Conservation (phyloP, 2,329 filamentous ascomycete genomes). For the Cytospora piceae region DNA sequence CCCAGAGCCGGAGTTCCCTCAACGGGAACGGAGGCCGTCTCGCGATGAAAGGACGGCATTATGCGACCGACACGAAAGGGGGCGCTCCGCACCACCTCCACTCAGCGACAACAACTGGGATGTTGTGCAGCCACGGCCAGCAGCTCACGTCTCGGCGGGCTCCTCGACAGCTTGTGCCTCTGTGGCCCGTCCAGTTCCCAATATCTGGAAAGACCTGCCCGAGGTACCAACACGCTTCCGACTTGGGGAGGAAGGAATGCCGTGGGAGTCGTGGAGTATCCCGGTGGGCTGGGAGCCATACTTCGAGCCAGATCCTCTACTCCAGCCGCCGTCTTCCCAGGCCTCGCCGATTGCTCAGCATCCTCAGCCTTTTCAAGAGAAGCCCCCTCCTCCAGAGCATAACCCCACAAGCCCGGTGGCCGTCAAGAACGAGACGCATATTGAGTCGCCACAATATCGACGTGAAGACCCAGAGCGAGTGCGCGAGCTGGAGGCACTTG, state of each 20-base stretch:
- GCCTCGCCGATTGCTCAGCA: conserved; percentile 13
- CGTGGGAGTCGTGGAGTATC: conserved; percentile 48
- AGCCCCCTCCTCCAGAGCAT: not conserved
- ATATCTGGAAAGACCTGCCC: conserved; percentile 50
- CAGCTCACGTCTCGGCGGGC: conserved; percentile 38
- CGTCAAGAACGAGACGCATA: conserved; percentile 34
- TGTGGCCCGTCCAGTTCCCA: conserved; percentile 30
- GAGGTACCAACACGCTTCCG: conserved; percentile 44
- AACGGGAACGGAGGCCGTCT: conserved; percentile 34
- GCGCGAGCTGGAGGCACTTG: conserved; percentile 52
- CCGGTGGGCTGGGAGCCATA: conserved; percentile 39
- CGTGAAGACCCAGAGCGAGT: conserved; percentile 42
- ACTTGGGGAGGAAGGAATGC: conserved; percentile 52
- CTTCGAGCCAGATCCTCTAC: conserved; percentile 37
- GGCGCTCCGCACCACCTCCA: conserved; percentile 54
- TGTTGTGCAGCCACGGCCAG: conserved; percentile 37
- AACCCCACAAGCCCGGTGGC: conserved; percentile 32
- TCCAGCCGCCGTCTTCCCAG: conserved; percentile 31
- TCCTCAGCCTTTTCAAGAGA: not conserved
- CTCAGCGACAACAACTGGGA: conserved; percentile 54
- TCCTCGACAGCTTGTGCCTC: conserved; percentile 30
- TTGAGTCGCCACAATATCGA: conserved; percentile 31
- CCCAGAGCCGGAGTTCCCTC: conserved; percentile 20
- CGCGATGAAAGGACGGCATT: conserved; percentile 28
- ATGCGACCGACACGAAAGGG: conserved; percentile 44